Evolutionary conservation across 148 eudicot species (phyloP), one percentile per base, ranked within the genome.

Genomic region (Rhododendron kiyosumense): DNA sequence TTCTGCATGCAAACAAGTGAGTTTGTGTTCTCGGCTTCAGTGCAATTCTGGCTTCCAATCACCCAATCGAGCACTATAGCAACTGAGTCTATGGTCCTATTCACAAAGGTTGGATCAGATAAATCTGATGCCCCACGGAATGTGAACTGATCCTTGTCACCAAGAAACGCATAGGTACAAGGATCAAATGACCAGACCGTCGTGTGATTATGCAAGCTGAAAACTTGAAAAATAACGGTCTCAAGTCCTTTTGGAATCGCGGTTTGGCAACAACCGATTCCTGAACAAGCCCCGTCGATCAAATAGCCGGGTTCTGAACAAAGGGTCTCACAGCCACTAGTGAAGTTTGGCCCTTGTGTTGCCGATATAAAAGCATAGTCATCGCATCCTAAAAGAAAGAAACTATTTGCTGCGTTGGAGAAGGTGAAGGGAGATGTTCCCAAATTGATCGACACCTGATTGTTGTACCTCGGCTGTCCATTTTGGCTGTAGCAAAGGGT

Each of bases 221-320:
- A 0, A 3, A 79, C 5, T 0, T 0, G 32, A 10, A 78, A 9
- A 3, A 0, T 0, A 11, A 67, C 88, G 3, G 0, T 32, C n/a
- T 90, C 82, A 12, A 90, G 18, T 0, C 93, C 94, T 69, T 85
- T 89, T 1, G 91, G 90, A 2, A 92, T 81, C 8, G 88, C 54
- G 1, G 88, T 88, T 88, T 90, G 93, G 81, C 96, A 91, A 34
- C 96, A 94, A 7, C 93, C 94, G 18, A 86, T 86, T 0, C 93
- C 94, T 0, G 88, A 79, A 82, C 96, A 94, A 2, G 59, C 83
- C 7, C 92, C 93, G 15, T 85, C 83, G 0, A 69, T 20, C 28
- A 92, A 86, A 8, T 90, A 88, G 11, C 85, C 89, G 0, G 14
- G 67, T 8, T 48, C 81, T 1, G 88, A 69, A 71, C 95, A 94